Percentiles rank a stretch among this genome's conserved stretches.
phyloP scores from a whole-genome alignment of 2,329 filamentous ascomycete species.

The Pseudocercospora macadamiae region DNA sequence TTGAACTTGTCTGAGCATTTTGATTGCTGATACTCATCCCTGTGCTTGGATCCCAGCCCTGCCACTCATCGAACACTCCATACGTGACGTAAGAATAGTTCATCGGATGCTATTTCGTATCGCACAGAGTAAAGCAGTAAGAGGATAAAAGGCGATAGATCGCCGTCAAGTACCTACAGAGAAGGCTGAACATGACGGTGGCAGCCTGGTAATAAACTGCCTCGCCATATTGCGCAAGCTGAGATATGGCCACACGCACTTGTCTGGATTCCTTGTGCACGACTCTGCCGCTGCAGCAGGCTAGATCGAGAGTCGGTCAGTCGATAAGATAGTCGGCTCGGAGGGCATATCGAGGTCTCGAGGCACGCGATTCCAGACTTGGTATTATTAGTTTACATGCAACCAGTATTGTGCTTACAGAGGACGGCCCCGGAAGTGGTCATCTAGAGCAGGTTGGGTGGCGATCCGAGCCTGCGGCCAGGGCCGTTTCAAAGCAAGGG shows the following conservation, averaged over 20 bases:
- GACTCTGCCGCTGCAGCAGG: slow-evolving; percentile 19
- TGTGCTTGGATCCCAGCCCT: slow-evolving; percentile 2
- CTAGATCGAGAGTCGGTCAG: slow-evolving; percentile 15
- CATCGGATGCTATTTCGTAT: background rate
- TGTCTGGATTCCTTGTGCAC: slow-evolving; percentile 20
- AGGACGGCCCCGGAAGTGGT: background rate
- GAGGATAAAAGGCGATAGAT: too few species aligned
- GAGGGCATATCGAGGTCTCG: background rate
- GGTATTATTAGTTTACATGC: slow-evolving; percentile 1
- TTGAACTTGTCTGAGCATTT: too few species aligned
- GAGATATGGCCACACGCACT: slow-evolving; percentile 9
- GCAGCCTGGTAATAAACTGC: slow-evolving; percentile 2
- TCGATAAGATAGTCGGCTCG: slow-evolving; percentile 16
- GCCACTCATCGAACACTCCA: slow-evolving; percentile 7
- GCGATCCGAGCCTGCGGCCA: slow-evolving; percentile 11
- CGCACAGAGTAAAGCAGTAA: too few species aligned
- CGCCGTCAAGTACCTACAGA: too few species aligned
- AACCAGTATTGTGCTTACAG: background rate
- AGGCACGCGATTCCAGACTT: slow-evolving; percentile 3
- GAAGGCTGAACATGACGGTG: background rate
- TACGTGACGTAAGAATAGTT: slow-evolving; percentile 3
- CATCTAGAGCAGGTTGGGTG: background rate
- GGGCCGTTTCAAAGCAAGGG: slow-evolving; percentile 12
- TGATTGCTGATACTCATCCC: background rate
- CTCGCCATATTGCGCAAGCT: slow-evolving; percentile 8